Conservation (phyloP, 768 basidiomycete species). For the Lactarius sp. region DNA sequence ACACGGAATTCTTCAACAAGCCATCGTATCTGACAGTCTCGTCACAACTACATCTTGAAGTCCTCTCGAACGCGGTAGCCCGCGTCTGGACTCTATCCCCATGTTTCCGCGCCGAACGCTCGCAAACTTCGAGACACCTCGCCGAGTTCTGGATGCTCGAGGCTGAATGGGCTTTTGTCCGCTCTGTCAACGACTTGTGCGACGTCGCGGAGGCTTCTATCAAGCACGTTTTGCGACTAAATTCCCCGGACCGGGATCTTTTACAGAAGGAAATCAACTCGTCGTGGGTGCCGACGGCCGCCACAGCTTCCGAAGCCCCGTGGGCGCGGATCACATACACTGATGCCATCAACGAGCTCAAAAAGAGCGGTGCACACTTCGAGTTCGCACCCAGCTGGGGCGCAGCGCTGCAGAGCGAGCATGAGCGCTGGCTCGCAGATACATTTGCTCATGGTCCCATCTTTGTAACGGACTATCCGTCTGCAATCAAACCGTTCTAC, state of each 20-base stretch:
- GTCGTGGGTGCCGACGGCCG: constrained; percentile 36
- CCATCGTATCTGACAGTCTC: constrained; percentile 90
- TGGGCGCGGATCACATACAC: constrained; percentile 81
- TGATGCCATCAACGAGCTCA: constrained; percentile 61
- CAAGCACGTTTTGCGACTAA: constrained; percentile 37
- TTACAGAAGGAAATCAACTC: constrained; percentile 42
- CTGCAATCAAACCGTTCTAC: constrained; percentile 86
- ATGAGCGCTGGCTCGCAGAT: constrained; percentile 88
- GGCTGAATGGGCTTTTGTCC: constrained; percentile 76
- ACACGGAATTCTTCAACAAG: constrained; percentile 62
- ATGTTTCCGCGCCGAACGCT: constrained; percentile 90
- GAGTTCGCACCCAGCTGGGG: constrained; percentile 63
- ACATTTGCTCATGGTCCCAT: constrained; percentile 64
- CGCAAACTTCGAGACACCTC: constrained; percentile 84
- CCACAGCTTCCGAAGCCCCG: constrained; percentile 31
- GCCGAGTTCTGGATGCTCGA: constrained; percentile 99
- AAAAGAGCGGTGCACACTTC: constrained; percentile 42
- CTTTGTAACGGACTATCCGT: constrained; percentile 90
- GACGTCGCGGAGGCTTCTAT: constrained; percentile 51
- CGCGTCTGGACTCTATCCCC: constrained; percentile 92
- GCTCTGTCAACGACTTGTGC: constrained; percentile 46
- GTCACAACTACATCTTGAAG: constrained; percentile 93
- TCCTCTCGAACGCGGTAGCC: constrained; percentile 67
- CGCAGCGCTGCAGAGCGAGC: constrained; percentile 73
- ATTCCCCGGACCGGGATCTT: constrained; percentile 32